Conservation (phyloP, 1,284 basidiomycete species). For the Puccinia polysora region DNA sequence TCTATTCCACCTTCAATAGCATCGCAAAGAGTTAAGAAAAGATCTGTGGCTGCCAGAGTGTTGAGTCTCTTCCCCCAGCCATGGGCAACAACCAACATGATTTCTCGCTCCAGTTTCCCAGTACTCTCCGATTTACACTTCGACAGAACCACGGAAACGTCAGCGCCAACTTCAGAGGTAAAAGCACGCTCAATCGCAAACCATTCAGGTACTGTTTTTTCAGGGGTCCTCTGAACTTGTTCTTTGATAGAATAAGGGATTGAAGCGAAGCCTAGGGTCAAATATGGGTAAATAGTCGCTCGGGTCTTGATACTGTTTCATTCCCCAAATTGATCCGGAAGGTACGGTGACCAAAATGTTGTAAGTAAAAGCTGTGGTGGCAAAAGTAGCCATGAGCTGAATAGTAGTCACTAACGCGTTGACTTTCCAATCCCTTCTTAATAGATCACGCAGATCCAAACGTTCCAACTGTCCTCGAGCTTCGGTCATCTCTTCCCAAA, state of each 20-base stretch:
- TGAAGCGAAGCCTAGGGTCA: constrained; percentile 53
- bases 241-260: constrained; percentile 52
- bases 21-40: constrained; percentile 44
- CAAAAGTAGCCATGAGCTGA: neutral
- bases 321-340: neutral
- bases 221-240: constrained; percentile 50
- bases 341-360: neutral
- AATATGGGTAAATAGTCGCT: constrained; percentile 47
- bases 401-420: constrained; percentile 47
- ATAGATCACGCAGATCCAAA: constrained; percentile 51
- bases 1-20: constrained; percentile 45
- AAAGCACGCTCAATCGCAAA: constrained; percentile 49
- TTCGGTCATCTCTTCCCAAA: constrained; percentile 49
- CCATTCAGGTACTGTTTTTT: constrained; percentile 49
- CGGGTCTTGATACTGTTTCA: constrained; percentile 47
- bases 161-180: constrained; percentile 48
- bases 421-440: constrained; percentile 54
- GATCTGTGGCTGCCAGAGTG: constrained; percentile 34
- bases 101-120: constrained; percentile 45
- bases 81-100: constrained; percentile 49
- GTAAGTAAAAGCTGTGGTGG: too few relatives aligned
- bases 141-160: constrained; percentile 47
- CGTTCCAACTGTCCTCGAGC: constrained; percentile 51
- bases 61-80: constrained; percentile 45
- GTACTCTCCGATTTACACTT: constrained; percentile 43